These are phyloP conservation scores for Kluyveromyces siamensis DNA, from an alignment of 805 yeast species.

Conservation along the genomic window DNA sequence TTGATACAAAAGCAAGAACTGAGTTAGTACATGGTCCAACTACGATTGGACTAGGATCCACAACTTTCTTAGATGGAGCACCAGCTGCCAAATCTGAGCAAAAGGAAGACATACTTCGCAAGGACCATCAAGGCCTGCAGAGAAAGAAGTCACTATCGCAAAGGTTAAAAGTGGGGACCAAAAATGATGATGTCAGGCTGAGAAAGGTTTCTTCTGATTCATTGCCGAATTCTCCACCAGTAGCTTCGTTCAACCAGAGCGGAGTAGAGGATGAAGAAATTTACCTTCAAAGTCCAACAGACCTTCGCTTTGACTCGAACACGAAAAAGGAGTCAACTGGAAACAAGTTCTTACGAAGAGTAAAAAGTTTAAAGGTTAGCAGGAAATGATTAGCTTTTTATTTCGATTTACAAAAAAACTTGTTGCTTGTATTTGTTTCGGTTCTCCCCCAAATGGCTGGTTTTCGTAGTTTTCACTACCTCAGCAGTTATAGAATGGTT, in stretches of 20 bases:
- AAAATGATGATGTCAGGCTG: constrained; percentile 6
- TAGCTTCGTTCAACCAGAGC: not conserved
- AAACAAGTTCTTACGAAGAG: constrained; percentile 68
- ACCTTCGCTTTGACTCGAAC: constrained; percentile 20
- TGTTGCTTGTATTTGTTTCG: no score
- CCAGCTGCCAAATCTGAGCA: constrained; percentile 63
- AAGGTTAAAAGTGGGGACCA: constrained; percentile 34
- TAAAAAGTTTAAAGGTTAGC: constrained; percentile 79
- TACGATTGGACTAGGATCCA: constrained; percentile 82
- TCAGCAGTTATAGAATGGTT: not conserved
- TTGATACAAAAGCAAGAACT: constrained; percentile 63
- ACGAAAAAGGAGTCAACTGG: constrained; percentile 29
- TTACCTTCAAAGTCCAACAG: constrained; percentile 11
- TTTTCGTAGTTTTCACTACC: no score
- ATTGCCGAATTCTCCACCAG: not conserved
- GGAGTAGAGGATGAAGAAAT: constrained; percentile 25
- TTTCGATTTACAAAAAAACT: no score
- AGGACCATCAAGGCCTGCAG: constrained; percentile 40
- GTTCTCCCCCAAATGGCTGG: no score
- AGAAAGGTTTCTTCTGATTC: constrained; percentile 2
- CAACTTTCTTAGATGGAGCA: constrained; percentile 92
- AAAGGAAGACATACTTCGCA: constrained; percentile 29
- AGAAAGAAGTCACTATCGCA: constrained; percentile 82
- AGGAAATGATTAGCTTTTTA: constrained; percentile 16
- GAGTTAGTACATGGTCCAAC: constrained; percentile 76